Conservation (phyloP, 345 rosid genomes). For the Pistacia atlantica region DNA sequence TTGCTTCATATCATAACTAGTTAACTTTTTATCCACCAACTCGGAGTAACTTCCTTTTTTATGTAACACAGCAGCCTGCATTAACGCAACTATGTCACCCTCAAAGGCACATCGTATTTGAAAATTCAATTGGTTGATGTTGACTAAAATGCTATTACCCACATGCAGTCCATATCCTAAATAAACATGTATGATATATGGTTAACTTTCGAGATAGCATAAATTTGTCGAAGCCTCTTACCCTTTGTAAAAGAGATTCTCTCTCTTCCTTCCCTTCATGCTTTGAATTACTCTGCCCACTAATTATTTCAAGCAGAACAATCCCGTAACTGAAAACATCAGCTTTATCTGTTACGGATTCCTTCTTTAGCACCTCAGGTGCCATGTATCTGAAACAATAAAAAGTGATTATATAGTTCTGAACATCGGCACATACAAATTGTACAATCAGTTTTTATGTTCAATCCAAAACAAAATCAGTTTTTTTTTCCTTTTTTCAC, state of each 20-base stretch:
- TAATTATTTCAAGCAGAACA: slow-evolving; percentile 10
- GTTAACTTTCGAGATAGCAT: neutral
- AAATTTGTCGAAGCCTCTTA: too few relatives aligned
- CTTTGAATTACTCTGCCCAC: neutral
- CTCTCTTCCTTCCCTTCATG: neutral
- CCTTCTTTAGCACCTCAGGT: neutral
- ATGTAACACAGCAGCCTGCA: slow-evolving; percentile 18
- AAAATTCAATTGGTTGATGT: too few relatives aligned
- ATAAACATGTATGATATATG: neutral
- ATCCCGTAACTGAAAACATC: slow-evolving; percentile 9
- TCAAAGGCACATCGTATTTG: too few relatives aligned
- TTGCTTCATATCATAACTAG: neutral
- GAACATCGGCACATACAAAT: neutral
- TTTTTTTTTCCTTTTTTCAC: too few relatives aligned
- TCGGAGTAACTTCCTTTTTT: neutral
- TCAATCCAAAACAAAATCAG: too few relatives aligned
- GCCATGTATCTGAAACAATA: slow-evolving; percentile 12
- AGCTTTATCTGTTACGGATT: neutral
- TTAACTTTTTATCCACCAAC: slow-evolving; percentile 18
- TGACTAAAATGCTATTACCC: too few relatives aligned
- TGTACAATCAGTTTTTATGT: neutral
- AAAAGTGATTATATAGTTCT: neutral
- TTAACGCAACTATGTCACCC: neutral
- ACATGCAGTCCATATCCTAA: too few relatives aligned
- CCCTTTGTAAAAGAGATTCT: slow-evolving; percentile 5